These are phyloP conservation scores for Aurifilum marmelostoma DNA, from an alignment of 2,329 filamentous ascomycete genomes.

Conservation along the genomic window DNA sequence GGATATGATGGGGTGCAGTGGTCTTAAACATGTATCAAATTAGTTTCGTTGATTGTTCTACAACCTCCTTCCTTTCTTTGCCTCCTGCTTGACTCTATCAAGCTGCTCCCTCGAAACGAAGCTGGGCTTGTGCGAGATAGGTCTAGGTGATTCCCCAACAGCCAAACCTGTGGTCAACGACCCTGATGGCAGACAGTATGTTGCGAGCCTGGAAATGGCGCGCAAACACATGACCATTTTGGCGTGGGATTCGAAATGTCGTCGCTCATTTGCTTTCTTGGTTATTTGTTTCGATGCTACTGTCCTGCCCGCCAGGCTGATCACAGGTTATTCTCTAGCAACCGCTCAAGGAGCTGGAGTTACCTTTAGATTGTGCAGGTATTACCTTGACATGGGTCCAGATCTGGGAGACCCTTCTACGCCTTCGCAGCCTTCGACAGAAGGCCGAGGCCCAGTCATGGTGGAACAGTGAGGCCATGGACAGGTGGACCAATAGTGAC, in stretches of 20 bases:
- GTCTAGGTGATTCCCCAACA: too few species aligned
- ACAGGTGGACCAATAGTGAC: neutral
- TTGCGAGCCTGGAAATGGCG: neutral
- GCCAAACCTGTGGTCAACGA: neutral
- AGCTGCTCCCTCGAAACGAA: neutral
- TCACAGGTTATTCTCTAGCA: neutral
- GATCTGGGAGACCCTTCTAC: neutral
- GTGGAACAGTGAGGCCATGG: neutral
- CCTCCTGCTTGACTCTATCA: neutral
- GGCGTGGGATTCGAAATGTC: neutral
- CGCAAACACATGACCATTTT: neutral
- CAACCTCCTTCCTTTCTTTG: neutral
- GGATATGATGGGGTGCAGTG: neutral
- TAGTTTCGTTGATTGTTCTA: neutral
- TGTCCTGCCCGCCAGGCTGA: neutral
- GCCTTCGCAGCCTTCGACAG: neutral
- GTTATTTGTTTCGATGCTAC: neutral
- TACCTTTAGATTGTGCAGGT: neutral
- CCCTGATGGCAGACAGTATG: neutral
- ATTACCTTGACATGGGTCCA: neutral
- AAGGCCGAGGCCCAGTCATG: neutral
- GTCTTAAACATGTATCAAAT: neutral
- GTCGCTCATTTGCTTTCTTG: neutral
- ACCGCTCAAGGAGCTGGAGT: neutral
- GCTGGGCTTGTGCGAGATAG: too few species aligned